phyloP scores from a whole-genome alignment of 768 basidiomycete species.

The Porphyrellus cyaneotinctus region DNA sequence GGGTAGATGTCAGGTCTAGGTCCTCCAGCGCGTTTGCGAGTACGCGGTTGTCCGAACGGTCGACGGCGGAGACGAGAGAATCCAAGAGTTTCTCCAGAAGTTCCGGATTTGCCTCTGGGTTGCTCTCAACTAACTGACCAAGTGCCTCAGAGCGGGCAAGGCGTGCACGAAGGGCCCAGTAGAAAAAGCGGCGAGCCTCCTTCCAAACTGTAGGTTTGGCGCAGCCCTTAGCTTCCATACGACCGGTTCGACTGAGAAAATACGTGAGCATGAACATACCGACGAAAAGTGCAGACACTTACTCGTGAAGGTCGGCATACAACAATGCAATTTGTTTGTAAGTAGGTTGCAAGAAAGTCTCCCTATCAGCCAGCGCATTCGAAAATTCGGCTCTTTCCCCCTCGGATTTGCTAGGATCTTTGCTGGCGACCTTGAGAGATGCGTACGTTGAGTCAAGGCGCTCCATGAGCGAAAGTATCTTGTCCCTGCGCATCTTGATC shows the following conservation, averaged over 20 bases:
- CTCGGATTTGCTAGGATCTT: slow-evolving; percentile 64
- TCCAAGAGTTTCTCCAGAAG: slow-evolving; percentile 64
- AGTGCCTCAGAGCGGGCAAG: slow-evolving; percentile 65
- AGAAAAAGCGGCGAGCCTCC: slow-evolving; percentile 84
- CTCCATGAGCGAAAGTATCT: slow-evolving; percentile 87
- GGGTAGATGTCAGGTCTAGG: slow-evolving; percentile 59
- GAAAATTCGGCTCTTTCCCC: slow-evolving; percentile 73
- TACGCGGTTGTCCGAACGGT: slow-evolving; percentile 50
- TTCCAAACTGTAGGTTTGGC: slow-evolving; percentile 87
- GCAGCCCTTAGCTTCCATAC: slow-evolving; percentile 97
- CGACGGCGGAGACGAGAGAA: slow-evolving; percentile 53
- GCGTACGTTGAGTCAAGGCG: slow-evolving; percentile 85
- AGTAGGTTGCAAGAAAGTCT: slow-evolving; percentile 77
- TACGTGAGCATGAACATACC: slow-evolving; percentile 1
- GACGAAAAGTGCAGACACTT: slow-evolving; percentile 31
- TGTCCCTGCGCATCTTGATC: slow-evolving; percentile 96
- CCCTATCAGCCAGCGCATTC: slow-evolving; percentile 67
- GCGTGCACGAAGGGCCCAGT: slow-evolving; percentile 89
- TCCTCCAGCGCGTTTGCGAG: slow-evolving; percentile 66
- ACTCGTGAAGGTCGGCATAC: slow-evolving; percentile 97
- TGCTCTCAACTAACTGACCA: slow-evolving; percentile 60
- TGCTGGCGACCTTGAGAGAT: slow-evolving; percentile 73
- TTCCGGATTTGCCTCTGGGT: slow-evolving; percentile 64
- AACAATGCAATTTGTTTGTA: slow-evolving; percentile 92
- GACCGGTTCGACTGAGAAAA: slow-evolving; percentile 73